phyloP scores from a whole-genome alignment of 805 yeast species.

The Yamadazyma ubonensis region DNA sequence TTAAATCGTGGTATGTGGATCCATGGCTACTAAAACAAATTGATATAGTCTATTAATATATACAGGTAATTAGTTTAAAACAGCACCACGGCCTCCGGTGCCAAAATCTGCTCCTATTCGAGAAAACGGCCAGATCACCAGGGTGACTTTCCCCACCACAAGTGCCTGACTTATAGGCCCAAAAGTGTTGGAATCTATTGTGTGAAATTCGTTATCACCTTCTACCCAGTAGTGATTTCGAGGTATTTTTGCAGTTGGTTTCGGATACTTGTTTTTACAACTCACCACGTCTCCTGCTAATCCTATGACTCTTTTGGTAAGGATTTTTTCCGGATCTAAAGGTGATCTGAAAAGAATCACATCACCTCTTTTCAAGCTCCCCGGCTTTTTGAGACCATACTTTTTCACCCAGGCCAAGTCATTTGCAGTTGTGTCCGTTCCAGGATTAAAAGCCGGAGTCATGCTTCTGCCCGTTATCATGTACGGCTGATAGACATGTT shows the following conservation, averaged over 20 bases:
- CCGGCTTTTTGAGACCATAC: conserved; percentile 49
- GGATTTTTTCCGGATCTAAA: conserved; percentile 67
- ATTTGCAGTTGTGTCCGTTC: conserved; percentile 39
- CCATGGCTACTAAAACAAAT: conserved; percentile 10
- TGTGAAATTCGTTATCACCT: conserved; percentile 79
- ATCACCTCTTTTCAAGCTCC: conserved; percentile 58
- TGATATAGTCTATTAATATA: not conserved
- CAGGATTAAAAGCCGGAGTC: conserved; percentile 87
- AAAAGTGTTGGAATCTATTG: conserved; percentile 81
- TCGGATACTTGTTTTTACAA: conserved; percentile 68
- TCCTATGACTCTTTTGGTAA: conserved; percentile 79
- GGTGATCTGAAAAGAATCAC: conserved; percentile 80
- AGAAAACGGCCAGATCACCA: conserved; percentile 64
- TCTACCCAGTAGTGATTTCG: conserved; percentile 90
- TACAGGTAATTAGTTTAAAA: not conserved
- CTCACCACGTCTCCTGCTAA: conserved; percentile 65
- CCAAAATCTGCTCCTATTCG: conserved; percentile 29
- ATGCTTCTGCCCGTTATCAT: conserved; percentile 79
- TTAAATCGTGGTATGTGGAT: conserved; percentile 8
- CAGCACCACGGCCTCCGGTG: conserved; percentile 27
- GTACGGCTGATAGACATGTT: conserved; percentile 71
- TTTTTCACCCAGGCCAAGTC: conserved; percentile 74
- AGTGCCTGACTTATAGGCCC: conserved; percentile 87
- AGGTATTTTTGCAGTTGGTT: conserved; percentile 61
- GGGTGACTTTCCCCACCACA: conserved; percentile 71